A percentile compares a stretch with the other conserved stretches of the same genome.
These are phyloP conservation scores for Pelargonium fulgidum DNA, from an alignment of 441 rosid genomes.

Conservation along the genomic window DNA sequence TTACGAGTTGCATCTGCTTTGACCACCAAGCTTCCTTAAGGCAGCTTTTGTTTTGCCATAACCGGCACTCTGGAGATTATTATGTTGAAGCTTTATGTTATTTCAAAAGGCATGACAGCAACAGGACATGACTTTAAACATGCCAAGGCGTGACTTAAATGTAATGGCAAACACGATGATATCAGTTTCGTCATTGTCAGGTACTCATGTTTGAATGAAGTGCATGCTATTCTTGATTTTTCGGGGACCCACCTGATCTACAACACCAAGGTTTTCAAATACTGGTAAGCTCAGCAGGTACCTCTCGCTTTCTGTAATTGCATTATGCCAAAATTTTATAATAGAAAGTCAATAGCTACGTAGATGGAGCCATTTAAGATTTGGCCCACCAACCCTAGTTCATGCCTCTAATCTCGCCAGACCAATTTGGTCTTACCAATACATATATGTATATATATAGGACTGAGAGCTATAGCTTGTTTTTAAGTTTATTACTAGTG, in stretches of 20 bases:
- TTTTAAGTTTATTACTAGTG: neutral
- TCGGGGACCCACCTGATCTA: neutral
- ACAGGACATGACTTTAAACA: neutral
- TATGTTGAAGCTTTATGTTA: neutral
- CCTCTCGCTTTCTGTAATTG: neutral
- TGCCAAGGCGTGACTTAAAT: neutral
- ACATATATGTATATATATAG: slow-evolving; percentile 9
- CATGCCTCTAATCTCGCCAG: slow-evolving; percentile 68
- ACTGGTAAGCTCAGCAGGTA: slow-evolving; percentile 3
- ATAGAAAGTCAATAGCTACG: slow-evolving; percentile 31
- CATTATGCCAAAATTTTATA: neutral
- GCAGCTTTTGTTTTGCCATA: neutral
- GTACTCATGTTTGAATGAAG: neutral
- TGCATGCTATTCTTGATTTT: neutral
- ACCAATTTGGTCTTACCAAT: slow-evolving; percentile 21
- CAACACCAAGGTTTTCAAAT: neutral
- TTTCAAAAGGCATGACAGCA: too few relatives aligned
- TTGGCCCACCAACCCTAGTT: slow-evolving; percentile 51
- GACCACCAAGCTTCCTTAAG: neutral
- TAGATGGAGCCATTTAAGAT: slow-evolving; percentile 22
- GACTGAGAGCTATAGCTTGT: neutral
- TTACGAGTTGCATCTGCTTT: neutral
- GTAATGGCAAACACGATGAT: neutral
- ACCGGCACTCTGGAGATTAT: neutral
- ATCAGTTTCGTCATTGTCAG: neutral